Conservation (phyloP, 192 early-diverging fungal genomes). For the Entomortierella chlamydospora region DNA sequence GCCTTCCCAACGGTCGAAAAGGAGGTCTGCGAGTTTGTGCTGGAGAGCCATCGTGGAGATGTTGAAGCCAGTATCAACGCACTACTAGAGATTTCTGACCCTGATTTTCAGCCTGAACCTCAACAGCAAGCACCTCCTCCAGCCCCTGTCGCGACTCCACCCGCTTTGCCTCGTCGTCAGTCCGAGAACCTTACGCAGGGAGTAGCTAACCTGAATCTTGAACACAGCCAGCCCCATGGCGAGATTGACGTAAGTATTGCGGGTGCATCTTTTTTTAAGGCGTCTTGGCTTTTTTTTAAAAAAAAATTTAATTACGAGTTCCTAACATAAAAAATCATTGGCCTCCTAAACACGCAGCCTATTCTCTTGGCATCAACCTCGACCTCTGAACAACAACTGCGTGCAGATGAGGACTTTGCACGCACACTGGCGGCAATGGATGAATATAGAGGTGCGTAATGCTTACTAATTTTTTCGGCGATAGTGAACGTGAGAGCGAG, state of each 20-base stretch:
- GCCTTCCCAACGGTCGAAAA: slow-evolving; percentile 66
- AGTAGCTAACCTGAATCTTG: slow-evolving; percentile 26
- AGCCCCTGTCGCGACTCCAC: slow-evolving; percentile 26
- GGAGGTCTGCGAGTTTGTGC: slow-evolving; percentile 62
- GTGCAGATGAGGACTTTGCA: slow-evolving; percentile 68
- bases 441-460: slow-evolving; percentile 45
- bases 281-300: not conserved
- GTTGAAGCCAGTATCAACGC: slow-evolving; percentile 62
- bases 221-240: slow-evolving; percentile 18
- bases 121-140: slow-evolving; percentile 5
- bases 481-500: too few species aligned
- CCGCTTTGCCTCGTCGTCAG: slow-evolving; percentile 48
- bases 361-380: slow-evolving; percentile 58
- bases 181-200: slow-evolving; percentile 14
- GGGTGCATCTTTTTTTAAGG: too few species aligned
- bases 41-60: slow-evolving; percentile 59
- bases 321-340: too few species aligned
- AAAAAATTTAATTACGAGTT: not conserved
- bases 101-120: slow-evolving; percentile 58
- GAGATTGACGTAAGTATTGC: slow-evolving; percentile 53
- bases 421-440: slow-evolving; percentile 61
- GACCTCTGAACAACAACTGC: slow-evolving; percentile 61
- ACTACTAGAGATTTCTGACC: slow-evolving; percentile 66
- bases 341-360: slow-evolving; percentile 15
- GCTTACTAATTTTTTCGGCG: not conserved